These are phyloP conservation scores for Cercospora nicotianae DNA, from an alignment of 2,329 filamentous ascomycete species.

Conservation along the genomic window DNA sequence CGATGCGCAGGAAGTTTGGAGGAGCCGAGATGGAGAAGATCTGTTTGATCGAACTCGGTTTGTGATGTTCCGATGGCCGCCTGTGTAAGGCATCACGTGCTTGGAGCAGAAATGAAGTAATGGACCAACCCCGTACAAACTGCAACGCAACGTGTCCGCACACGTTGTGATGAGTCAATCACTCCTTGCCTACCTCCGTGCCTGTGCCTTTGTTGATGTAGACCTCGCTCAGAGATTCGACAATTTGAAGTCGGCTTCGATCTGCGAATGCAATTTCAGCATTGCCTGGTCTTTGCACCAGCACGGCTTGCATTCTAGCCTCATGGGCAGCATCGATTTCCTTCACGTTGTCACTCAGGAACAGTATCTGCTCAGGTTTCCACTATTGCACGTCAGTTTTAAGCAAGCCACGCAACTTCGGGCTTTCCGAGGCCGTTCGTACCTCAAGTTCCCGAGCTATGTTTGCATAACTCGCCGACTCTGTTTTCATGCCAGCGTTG, in stretches of 20 bases:
- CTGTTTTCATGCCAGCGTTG: conserved; percentile 73
- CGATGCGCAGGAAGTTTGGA: neutral
- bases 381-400: conserved; percentile 38
- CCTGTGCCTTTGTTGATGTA: conserved; percentile 14
- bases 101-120: neutral
- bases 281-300: conserved; percentile 67
- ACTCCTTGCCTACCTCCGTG: conserved; percentile 11
- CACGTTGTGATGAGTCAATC: neutral
- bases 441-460: conserved; percentile 55
- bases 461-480: conserved; percentile 64
- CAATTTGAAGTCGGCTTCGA: conserved; percentile 31
- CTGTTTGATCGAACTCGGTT: neutral
- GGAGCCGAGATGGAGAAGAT: neutral
- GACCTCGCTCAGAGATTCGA: conserved; percentile 32
- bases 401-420: neutral
- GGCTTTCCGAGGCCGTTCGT: conserved; percentile 4
- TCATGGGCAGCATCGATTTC: conserved; percentile 49
- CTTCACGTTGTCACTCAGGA: conserved; percentile 76
- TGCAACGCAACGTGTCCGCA: neutral
- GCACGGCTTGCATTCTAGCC: conserved; percentile 45
- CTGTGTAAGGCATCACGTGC: neutral
- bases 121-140: neutral
- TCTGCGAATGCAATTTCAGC: conserved; percentile 58
- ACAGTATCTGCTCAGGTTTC: conserved; percentile 62
- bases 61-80: neutral